Evolutionary conservation across 305 asterid species (phyloP).

Genomic region (Fraxinus albicans): DNA sequence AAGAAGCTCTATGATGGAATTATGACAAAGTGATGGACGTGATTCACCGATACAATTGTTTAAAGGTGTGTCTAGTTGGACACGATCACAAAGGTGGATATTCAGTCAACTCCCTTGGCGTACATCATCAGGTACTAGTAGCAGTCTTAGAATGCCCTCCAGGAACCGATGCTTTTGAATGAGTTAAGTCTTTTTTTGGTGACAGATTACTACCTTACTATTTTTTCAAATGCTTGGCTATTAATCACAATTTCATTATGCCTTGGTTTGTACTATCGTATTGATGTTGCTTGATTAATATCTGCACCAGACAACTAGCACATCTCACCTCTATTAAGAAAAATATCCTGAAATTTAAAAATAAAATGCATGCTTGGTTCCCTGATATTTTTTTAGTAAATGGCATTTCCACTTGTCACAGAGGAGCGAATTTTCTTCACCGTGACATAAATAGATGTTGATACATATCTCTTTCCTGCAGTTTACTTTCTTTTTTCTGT

Average conservation of each 20-base stretch:
- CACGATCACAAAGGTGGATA: conserved; percentile 52
- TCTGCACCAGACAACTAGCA: background rate
- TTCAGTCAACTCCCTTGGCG: conserved; percentile 58
- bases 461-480: conserved; percentile 17
- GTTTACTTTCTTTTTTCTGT: background rate
- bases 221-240: background rate
- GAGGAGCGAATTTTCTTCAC: background rate
- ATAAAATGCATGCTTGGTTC: background rate
- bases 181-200: conserved; percentile 48
- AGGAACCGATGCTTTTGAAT: conserved; percentile 64
- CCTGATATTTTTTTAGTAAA: background rate
- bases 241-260: background rate
- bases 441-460: conserved; percentile 16
- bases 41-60: conserved; percentile 62
- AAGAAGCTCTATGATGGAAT: conserved; percentile 57
- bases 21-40: conserved; percentile 72
- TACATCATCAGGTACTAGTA: conserved; percentile 60
- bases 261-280: background rate
- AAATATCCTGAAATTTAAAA: background rate
- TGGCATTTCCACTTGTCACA: background rate
- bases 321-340: background rate
- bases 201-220: conserved; percentile 39
- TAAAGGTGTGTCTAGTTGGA: conserved; percentile 74
- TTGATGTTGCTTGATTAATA: background rate
- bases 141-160: conserved; percentile 41